These are phyloP conservation scores for Globisporangium apiculatum DNA, from an alignment of 352 stramenopile species.

Conservation along the genomic window DNA sequence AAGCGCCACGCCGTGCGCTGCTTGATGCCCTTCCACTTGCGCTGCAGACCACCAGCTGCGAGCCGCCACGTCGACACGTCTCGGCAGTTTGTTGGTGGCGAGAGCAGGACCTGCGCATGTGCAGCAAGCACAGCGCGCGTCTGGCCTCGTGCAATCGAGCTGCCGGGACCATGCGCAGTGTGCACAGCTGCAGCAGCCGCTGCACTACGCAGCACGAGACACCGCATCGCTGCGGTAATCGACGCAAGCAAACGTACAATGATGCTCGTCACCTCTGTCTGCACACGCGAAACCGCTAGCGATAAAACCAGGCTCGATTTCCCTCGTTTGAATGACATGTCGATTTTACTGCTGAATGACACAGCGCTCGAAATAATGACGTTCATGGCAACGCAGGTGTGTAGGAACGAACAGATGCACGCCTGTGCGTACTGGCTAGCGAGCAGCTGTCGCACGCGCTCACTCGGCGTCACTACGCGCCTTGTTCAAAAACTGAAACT, in stretches of 20 bases:
- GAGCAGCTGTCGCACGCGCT: background rate
- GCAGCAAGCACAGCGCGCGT: background rate
- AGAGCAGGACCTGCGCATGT: background rate
- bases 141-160: background rate
- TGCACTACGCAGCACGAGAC: background rate
- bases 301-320: too few relatives aligned
- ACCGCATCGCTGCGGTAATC: too few relatives aligned
- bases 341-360: too few relatives aligned
- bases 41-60: conserved; percentile 62
- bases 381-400: too few relatives aligned
- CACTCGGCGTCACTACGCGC: conserved; percentile 6
- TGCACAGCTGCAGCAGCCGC: background rate
- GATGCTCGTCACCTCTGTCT: too few relatives aligned
- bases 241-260: too few relatives aligned
- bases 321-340: too few relatives aligned
- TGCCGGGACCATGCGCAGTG: background rate
- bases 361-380: too few relatives aligned
- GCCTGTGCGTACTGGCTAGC: too few relatives aligned
- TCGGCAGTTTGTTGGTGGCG: conserved; percentile 9
- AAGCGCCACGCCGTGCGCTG: conserved; percentile 78
- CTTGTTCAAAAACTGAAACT: conserved; percentile 67
- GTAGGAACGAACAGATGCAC: too few relatives aligned
- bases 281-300: too few relatives aligned
- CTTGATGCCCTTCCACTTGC: conserved; percentile 80
- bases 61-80: conserved; percentile 68